These are phyloP conservation scores for Pisolithus tinctorius DNA, from an alignment of 768 basidiomycete species.

Conservation along the genomic window DNA sequence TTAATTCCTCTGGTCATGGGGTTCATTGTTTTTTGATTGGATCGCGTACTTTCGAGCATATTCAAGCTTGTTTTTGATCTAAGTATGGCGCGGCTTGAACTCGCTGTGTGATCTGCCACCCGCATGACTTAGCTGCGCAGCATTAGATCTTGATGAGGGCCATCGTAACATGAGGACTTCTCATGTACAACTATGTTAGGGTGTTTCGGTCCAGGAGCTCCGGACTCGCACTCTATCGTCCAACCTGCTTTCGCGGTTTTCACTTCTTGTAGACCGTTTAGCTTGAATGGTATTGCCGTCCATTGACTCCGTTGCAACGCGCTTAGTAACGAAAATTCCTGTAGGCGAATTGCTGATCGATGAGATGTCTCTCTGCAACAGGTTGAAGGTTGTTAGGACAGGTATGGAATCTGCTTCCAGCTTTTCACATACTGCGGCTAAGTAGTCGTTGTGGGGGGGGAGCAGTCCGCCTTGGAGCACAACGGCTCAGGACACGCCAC, in stretches of 20 bases:
- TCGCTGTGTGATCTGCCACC: neutral
- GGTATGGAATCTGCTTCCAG: neutral
- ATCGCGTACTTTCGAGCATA: neutral
- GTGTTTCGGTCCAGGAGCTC: neutral
- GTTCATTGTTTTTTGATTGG: neutral
- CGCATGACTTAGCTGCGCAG: neutral
- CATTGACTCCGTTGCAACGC: neutral
- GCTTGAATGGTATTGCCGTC: conserved; percentile 3
- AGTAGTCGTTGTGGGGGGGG: neutral
- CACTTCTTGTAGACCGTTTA: neutral
- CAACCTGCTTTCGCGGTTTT: neutral
- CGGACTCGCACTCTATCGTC: neutral
- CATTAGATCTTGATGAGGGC: neutral
- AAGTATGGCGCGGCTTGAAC: neutral
- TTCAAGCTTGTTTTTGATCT: neutral
- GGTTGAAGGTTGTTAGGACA: neutral
- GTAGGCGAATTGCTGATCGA: neutral
- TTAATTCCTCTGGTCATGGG: neutral
- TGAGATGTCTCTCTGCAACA: neutral
- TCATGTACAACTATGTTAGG: neutral
- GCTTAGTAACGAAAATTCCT: neutral
- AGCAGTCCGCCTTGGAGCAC: neutral
- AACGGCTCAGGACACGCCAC: neutral
- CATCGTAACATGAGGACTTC: conserved; percentile 2
- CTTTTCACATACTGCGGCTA: neutral